Evolutionary conservation across 768 basidiomycete species (phyloP), one percentile per base, ranked within the genome.

Genomic region (Auricularia cornea): DNA sequence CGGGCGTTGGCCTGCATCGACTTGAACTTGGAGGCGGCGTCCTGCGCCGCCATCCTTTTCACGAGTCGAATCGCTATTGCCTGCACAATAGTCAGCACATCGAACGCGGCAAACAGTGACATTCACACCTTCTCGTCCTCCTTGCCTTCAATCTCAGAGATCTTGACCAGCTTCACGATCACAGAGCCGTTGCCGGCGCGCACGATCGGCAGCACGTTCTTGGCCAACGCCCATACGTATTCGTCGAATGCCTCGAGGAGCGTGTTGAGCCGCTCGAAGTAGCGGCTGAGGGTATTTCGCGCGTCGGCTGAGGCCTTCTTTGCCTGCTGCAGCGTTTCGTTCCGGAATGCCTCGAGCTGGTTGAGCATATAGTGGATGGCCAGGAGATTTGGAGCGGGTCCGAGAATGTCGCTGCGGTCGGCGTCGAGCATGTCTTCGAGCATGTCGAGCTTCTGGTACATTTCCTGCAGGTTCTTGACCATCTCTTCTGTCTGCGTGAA

Each of bases 401-500:
- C 94, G 48, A 89, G 75, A n/a, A 92, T 87, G 68, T 93, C 85
- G 62, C 82, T 75, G 61, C 84, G 83, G 72, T 95, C 94, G 2
- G 79, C 76, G 32, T 81, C 83, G 35, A 99, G 84, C 80, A 95
- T 84, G 31, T 81, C 81, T 68, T 93, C 87, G 54, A 98, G 79
- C 65, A 84, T 75, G 67, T 90, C 86, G 18, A 98, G 84, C 71
- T 89, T 89, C 28, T 86, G 80, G 67, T 89, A 87, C 92, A 98
- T 97, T 60, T 91, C 89, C n/a, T 92, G 79, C 48, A 98, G 82
- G 70, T 95, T 96, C 68, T 88, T 87, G 67, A 98, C 90, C 87
- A 97, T 95, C 67, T 96, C 94, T 72, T 95, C 92, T 1, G 94
- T 97, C 62, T 91, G 90, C 66, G 93, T 86, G 68, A 98, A 95